Evolutionary conservation across 192 early-diverging fungal genomes (phyloP).

Genomic region (Coemansia sp.): DNA sequence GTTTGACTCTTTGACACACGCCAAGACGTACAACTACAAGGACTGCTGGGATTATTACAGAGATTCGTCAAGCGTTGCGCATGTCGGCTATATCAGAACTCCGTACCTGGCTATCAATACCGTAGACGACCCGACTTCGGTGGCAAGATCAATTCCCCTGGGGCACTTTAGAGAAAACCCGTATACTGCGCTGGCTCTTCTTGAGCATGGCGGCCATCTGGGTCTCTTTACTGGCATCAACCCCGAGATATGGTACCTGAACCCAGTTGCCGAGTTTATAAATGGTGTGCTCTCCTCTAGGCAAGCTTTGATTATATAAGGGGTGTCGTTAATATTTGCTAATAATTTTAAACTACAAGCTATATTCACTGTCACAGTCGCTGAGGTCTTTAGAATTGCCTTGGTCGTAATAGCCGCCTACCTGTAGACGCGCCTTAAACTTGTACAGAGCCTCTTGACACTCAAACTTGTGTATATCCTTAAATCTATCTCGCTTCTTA

Average conservation of each 20-base stretch:
- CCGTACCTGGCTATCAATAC: conserved; percentile 77
- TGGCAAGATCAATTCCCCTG: conserved; percentile 60
- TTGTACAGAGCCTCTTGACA: not conserved
- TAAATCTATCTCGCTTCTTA: not conserved
- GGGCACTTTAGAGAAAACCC: conserved; percentile 72
- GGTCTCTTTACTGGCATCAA: conserved; percentile 61
- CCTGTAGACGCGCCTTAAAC: not conserved
- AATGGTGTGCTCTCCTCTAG: not conserved
- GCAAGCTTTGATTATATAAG: not conserved
- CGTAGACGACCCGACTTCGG: conserved; percentile 78
- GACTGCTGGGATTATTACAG: conserved; percentile 76
- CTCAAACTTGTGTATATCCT: not conserved
- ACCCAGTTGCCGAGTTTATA: conserved; percentile 61
- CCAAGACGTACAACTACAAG: conserved; percentile 66
- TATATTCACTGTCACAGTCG: not conserved
- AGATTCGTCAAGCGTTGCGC: conserved; percentile 54
- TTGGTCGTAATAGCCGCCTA: not conserved
- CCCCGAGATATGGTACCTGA: conserved; percentile 52
- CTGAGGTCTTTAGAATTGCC: no score
- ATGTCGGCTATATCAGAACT: conserved; percentile 58
- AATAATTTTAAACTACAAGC: not conserved
- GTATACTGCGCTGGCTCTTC: conserved; percentile 71
- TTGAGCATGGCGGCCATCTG: conserved; percentile 77
- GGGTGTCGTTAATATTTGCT: not conserved
- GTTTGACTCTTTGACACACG: conserved; percentile 72